A percentile compares a stretch with the other conserved stretches of the same genome.
These are phyloP conservation scores for Lactarius psammicola DNA, from an alignment of 768 basidiomycete species.

Conservation along the genomic window DNA sequence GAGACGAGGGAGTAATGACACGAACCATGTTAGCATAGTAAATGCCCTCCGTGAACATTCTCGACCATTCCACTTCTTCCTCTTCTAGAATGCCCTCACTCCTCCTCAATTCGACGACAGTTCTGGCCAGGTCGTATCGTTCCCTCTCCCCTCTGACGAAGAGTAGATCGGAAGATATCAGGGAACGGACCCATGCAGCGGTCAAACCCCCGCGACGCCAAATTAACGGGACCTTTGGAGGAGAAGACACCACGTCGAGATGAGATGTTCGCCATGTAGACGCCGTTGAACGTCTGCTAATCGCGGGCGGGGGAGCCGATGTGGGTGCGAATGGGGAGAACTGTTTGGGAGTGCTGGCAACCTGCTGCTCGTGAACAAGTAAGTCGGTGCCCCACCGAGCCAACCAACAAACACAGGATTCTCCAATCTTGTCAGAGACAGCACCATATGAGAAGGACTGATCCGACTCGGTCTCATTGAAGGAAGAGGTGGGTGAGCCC, in stretches of 20 bases:
- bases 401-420: conserved; percentile 86
- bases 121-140: conserved; percentile 73
- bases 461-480: conserved; percentile 26
- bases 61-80: conserved; percentile 70
- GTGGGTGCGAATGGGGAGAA: conserved; percentile 4
- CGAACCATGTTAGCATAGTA: conserved; percentile 86
- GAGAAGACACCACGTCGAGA: conserved; percentile 20
- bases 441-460: conserved; percentile 75
- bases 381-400: conserved; percentile 83
- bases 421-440: conserved; percentile 89
- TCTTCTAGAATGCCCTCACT: conserved; percentile 49
- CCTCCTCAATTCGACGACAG: conserved; percentile 73
- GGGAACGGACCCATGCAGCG: conserved; percentile 69
- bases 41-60: conserved; percentile 72
- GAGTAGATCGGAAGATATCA: conserved; percentile 75
- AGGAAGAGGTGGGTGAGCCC: conserved; percentile 33
- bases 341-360: conserved; percentile 16
- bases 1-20: conserved; percentile 21
- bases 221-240: conserved; percentile 47
- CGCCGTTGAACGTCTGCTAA: conserved; percentile 19
- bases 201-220: conserved; percentile 75
- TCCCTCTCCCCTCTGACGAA: conserved; percentile 78
- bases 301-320: conserved; percentile 15
- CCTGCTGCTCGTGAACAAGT: conserved; percentile 57
- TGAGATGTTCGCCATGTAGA: conserved; percentile 12